phyloP scores from a whole-genome alignment of 805 yeast genomes.

The Dipodascopsis uninucleata region DNA sequence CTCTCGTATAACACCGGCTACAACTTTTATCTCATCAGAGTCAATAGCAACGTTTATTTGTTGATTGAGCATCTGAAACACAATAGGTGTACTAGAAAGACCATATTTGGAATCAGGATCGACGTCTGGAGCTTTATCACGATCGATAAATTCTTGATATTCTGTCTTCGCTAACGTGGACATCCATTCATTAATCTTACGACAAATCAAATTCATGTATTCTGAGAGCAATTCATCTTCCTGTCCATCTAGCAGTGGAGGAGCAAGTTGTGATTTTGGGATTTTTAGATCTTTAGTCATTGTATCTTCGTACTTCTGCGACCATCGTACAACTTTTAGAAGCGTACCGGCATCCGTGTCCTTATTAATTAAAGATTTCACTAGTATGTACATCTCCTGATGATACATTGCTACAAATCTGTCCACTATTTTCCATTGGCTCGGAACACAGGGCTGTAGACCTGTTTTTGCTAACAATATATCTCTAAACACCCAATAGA shows the following conservation, averaged over 20 bases:
- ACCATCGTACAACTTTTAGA: constrained; percentile 70
- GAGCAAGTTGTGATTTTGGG: constrained; percentile 47
- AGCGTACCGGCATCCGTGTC: constrained; percentile 80
- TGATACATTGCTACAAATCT: constrained; percentile 65
- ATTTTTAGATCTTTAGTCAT: constrained; percentile 51
- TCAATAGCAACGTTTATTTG: constrained; percentile 86
- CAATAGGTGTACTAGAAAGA: constrained; percentile 72
- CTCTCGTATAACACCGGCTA: constrained; percentile 72
- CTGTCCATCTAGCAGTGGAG: constrained; percentile 63
- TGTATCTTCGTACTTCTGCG: constrained; percentile 58
- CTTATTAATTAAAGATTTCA: constrained; percentile 56
- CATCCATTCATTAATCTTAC: constrained; percentile 84
- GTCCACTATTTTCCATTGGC: constrained; percentile 66
- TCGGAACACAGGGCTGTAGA: constrained; percentile 60
- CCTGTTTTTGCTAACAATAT: constrained; percentile 60
- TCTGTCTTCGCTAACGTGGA: constrained; percentile 64
- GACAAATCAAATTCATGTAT: constrained; percentile 64
- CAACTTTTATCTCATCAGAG: constrained; percentile 72
- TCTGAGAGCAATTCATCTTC: constrained; percentile 73
- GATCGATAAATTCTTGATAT: constrained; percentile 55
- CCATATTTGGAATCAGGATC: constrained; percentile 64
- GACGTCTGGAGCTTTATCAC: constrained; percentile 68
- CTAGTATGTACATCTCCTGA: constrained; percentile 56
- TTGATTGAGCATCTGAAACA: constrained; percentile 80
- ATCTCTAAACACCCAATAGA: constrained; percentile 84